Percentiles rank a stretch among this genome's conserved stretches.
Evolutionary conservation across 2,329 filamentous ascomycete species (phyloP).

Genomic region (Xylaria sp.): DNA sequence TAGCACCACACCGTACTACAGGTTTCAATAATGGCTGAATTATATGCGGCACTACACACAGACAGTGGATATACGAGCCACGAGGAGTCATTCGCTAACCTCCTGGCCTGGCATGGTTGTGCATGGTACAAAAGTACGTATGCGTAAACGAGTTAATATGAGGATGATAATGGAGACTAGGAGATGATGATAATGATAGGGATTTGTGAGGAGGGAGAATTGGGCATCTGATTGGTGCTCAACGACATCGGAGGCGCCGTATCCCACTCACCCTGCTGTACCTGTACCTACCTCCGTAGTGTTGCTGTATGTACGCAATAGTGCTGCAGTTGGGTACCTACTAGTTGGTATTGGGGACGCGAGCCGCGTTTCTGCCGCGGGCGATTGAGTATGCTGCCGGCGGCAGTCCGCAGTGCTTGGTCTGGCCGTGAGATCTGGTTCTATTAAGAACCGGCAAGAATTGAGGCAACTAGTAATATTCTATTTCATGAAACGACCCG

Average conservation of each 20-base stretch:
- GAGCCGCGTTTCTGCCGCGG: constrained; percentile 30
- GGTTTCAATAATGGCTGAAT: constrained; percentile 33
- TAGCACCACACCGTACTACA: neutral
- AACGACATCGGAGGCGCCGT: constrained; percentile 20
- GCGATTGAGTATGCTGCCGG: constrained; percentile 38
- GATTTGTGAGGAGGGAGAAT: constrained; percentile 22
- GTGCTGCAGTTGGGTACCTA: neutral
- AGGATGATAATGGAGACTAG: no score
- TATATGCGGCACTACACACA: constrained; percentile 30
- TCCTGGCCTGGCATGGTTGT: neutral
- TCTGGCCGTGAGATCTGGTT: constrained; percentile 21
- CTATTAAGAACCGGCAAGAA: constrained; percentile 1
- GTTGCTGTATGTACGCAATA: no score
- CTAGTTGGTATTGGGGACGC: neutral
- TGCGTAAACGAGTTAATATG: neutral
- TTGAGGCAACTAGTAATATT: neutral
- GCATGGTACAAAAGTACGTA: constrained; percentile 8
- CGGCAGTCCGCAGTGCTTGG: constrained; percentile 20
- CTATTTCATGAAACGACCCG: neutral
- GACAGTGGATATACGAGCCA: neutral
- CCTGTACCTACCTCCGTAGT: no score
- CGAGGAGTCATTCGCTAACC: neutral
- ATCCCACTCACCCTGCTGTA: neutral
- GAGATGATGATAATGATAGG: neutral
- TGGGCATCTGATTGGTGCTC: constrained; percentile 27